Conservation (phyloP, 441 rosid species). For the Pelargonium cotyledonis region DNA sequence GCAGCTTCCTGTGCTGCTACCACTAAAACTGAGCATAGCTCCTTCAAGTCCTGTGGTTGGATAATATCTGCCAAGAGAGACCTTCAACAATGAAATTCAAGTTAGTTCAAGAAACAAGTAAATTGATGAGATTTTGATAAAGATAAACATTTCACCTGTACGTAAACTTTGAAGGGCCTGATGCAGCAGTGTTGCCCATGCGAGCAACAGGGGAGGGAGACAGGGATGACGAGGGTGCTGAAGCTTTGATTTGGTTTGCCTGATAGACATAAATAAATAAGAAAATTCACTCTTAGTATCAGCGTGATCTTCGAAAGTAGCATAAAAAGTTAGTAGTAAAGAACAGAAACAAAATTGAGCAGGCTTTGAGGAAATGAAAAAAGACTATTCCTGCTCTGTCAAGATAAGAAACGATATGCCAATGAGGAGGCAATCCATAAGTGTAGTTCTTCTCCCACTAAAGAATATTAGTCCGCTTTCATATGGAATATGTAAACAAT, state of each 20-base stretch:
- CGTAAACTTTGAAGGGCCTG: conserved; percentile 60
- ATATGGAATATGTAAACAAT: background rate
- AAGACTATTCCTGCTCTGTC: background rate
- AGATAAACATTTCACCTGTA: conserved; percentile 55
- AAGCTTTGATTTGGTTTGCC: conserved; percentile 52
- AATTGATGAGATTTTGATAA: conserved; percentile 13
- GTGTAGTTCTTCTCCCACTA: background rate
- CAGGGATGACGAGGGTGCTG: conserved; percentile 43
- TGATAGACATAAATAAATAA: conserved; percentile 26
- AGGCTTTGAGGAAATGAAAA: background rate
- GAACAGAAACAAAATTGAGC: background rate
- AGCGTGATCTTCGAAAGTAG: conserved; percentile 10
- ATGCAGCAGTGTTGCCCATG: conserved; percentile 35
- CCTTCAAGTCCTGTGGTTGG: conserved; percentile 85
- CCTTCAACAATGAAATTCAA: conserved; percentile 43
- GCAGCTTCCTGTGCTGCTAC: conserved; percentile 72
- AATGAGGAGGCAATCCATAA: background rate
- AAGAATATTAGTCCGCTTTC: background rate
- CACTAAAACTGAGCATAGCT: conserved; percentile 93
- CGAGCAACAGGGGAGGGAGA: conserved; percentile 50
- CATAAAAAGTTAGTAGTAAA: conserved; percentile 1
- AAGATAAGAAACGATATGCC: background rate
- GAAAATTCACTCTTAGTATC: conserved; percentile 9
- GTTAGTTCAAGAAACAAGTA: conserved; percentile 33
- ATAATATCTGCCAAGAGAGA: conserved; percentile 92